phyloP scores from a whole-genome alignment of 495 filamentous ascomycete species.

The Aspergillus affinis region DNA sequence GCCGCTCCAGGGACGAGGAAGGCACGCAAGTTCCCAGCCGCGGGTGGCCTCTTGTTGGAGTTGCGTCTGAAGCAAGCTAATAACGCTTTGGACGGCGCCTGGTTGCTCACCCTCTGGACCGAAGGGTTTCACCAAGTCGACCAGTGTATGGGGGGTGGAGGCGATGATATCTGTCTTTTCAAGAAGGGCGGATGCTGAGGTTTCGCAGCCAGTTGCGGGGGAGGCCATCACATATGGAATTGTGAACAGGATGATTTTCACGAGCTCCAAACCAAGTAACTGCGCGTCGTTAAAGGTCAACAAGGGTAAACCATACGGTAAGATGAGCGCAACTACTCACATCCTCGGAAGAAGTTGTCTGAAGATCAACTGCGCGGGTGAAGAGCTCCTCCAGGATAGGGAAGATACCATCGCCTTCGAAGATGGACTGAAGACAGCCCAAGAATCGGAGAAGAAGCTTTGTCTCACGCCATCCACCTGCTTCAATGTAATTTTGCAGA shows the following conservation, averaged over 20 bases:
- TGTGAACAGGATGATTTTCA: constrained; percentile 91
- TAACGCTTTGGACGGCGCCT: constrained; percentile 63
- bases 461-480: constrained; percentile 82
- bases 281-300: constrained; percentile 28
- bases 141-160: constrained; percentile 75
- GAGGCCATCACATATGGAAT: constrained; percentile 88
- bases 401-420: constrained; percentile 86
- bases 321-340: constrained; percentile 47
- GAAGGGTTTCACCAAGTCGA: constrained; percentile 82
- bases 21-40: constrained; percentile 73
- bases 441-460: constrained; percentile 89
- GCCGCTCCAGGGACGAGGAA: constrained; percentile 81
- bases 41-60: constrained; percentile 68
- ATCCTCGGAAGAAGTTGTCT: constrained; percentile 88
- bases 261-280: constrained; percentile 77
- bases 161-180: constrained; percentile 93
- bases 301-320: neutral
- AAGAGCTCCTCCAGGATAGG: constrained; percentile 82
- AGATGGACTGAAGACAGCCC: constrained; percentile 73
- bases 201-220: constrained; percentile 60
- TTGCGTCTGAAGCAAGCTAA: constrained; percentile 81
- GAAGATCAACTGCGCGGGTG: constrained; percentile 76
- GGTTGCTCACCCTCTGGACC: constrained; percentile 54
- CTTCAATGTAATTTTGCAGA: constrained; percentile 60
- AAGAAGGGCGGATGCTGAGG: constrained; percentile 73